A percentile compares a stretch with the other conserved stretches of the same genome.
These are phyloP conservation scores for Eucalyptus cloeziana DNA, from an alignment of 345 rosid genomes.

Conservation along the genomic window DNA sequence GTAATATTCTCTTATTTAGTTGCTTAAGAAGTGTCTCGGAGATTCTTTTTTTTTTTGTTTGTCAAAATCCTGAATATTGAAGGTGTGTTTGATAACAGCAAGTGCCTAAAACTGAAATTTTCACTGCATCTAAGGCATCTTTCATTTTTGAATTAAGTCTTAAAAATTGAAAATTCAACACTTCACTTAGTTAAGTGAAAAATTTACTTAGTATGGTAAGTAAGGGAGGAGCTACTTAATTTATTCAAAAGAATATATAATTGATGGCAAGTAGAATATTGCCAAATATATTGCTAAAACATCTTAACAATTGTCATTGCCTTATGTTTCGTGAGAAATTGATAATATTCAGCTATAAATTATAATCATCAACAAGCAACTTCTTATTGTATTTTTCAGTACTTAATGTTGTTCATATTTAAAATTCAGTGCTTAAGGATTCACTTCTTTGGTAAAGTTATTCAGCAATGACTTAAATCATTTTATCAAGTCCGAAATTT, in stretches of 20 bases:
- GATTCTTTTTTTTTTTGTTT: fast-evolving
- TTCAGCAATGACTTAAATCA: not conserved
- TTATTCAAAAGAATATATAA: too few species aligned
- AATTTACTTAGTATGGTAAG: not conserved
- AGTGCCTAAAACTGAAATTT: not conserved
- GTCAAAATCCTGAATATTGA: not conserved
- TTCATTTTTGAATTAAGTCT: not conserved
- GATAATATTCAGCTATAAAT: not conserved
- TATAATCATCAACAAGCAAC: not conserved
- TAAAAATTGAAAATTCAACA: not conserved
- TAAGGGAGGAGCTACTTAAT: not conserved
- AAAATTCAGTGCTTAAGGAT: not conserved
- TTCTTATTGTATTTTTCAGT: not conserved
- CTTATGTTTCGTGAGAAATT: not conserved
- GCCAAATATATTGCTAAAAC: not conserved
- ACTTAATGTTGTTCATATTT: too few species aligned
- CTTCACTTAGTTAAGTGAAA: not conserved
- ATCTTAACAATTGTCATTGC: not conserved
- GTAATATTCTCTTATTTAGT: not conserved
- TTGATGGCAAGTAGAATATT: not conserved
- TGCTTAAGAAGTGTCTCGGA: not conserved
- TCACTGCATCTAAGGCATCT: not conserved
- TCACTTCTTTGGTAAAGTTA: too few species aligned
- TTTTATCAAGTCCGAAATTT: not conserved
- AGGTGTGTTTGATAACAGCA: not conserved